phyloP scores from a whole-genome alignment of 768 basidiomycete genomes.

The Phlegmacium glaucopus region DNA sequence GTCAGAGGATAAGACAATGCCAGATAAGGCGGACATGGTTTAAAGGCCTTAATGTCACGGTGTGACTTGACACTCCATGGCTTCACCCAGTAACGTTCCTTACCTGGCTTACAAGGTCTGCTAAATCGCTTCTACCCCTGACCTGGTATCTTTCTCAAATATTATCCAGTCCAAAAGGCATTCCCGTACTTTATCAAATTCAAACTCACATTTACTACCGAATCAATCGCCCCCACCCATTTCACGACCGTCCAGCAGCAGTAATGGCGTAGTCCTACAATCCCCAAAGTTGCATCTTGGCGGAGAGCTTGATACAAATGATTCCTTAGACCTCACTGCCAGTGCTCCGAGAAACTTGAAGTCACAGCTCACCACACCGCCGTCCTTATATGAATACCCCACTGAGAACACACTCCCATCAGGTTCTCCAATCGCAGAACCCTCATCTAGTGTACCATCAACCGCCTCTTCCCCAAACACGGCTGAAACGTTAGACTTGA shows the following conservation, averaged over 20 bases:
- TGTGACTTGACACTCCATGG: slow-evolving; percentile 10
- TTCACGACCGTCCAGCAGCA: slow-evolving; percentile 26
- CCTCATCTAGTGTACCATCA: neutral
- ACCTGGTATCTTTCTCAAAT: slow-evolving; percentile 5
- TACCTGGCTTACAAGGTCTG: slow-evolving; percentile 52
- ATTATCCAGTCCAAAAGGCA: slow-evolving; percentile 43
- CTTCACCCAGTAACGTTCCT: slow-evolving; percentile 31
- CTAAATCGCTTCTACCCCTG: slow-evolving; percentile 6
- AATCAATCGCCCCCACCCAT: slow-evolving; percentile 25
- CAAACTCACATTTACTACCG: slow-evolving; percentile 20
- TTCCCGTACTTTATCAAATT: slow-evolving; percentile 33
- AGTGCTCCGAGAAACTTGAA: neutral
- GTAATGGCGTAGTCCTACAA: slow-evolving; percentile 18
- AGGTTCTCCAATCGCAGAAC: neutral
- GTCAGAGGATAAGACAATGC: slow-evolving; percentile 60
- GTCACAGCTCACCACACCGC: neutral
- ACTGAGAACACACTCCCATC: too few species aligned
- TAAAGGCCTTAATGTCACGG: slow-evolving; percentile 1
- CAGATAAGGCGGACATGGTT: slow-evolving; percentile 72
- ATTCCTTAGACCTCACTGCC: neutral
- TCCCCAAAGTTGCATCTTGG: slow-evolving; percentile 14
- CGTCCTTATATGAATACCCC: too few species aligned
- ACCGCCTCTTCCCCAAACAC: neutral
- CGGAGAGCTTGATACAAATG: slow-evolving; percentile 7
- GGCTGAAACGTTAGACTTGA: neutral